Evolutionary conservation across 768 basidiomycete species (phyloP).

Genomic region (Boletus rubropictus): DNA sequence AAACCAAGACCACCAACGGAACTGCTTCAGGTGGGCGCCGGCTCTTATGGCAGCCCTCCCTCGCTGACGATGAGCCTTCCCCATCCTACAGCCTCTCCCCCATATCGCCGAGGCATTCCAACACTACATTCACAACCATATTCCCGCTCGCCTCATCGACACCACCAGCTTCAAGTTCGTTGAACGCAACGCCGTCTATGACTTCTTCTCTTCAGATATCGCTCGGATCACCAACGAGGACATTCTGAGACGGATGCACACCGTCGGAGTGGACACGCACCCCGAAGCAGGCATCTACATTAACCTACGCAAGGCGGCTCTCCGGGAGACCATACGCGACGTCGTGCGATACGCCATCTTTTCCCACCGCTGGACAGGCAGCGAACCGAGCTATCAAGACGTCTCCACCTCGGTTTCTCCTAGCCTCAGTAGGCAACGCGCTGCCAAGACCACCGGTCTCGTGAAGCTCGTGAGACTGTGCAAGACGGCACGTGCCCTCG

Average conservation of each 20-base stretch:
- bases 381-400: slow-evolving; percentile 22
- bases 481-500: slow-evolving; percentile 14
- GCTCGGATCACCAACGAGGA: slow-evolving; percentile 17
- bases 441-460: slow-evolving; percentile 1
- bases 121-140: slow-evolving; percentile 23
- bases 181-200: slow-evolving; percentile 15
- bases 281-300: slow-evolving; percentile 17
- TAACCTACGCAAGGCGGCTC: slow-evolving; percentile 6
- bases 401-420: not conserved
- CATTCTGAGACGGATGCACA: slow-evolving; percentile 1
- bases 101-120: slow-evolving; percentile 13
- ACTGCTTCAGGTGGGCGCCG: not conserved
- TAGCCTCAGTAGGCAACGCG: slow-evolving; percentile 1
- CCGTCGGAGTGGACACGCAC: not conserved
- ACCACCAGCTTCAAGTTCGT: slow-evolving; percentile 19
- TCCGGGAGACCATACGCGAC: slow-evolving; percentile 15
- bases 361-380: slow-evolving; percentile 22
- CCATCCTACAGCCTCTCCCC: not conserved
- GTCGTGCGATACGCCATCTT: slow-evolving; percentile 22
- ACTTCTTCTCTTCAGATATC: slow-evolving; percentile 17
- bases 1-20: not conserved
- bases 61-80: not conserved
- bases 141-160: slow-evolving; percentile 24
- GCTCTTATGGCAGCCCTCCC: not conserved
- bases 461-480: slow-evolving; percentile 20